Evolutionary conservation across 352 stramenopile genomes (phyloP).

Genomic region (Phytopythium vexans): DNA sequence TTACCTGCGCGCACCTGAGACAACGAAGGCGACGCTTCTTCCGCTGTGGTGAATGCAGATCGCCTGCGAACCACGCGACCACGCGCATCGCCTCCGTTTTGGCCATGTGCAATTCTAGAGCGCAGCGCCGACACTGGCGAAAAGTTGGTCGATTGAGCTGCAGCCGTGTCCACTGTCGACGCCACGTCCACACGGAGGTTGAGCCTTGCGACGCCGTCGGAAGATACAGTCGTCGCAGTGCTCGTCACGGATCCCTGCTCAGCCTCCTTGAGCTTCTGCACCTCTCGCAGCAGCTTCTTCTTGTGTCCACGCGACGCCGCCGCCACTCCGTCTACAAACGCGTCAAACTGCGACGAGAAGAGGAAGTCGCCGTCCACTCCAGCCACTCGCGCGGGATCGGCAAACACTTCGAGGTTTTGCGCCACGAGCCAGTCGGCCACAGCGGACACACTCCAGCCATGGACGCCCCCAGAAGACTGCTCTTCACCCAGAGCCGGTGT

Average conservation of each 20-base stretch:
- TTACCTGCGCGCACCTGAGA: constrained; percentile 2
- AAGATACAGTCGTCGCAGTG: background rate
- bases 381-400: constrained; percentile 30
- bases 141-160: constrained; percentile 13
- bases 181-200: constrained; percentile 56
- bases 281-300: constrained; percentile 76
- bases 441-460: constrained; percentile 30
- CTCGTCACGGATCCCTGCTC: background rate
- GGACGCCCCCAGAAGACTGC: background rate
- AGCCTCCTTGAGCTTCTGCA: constrained; percentile 61
- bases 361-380: constrained; percentile 44
- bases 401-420: constrained; percentile 63
- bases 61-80: constrained; percentile 21
- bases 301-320: constrained; percentile 63
- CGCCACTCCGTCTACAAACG: constrained; percentile 48
- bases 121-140: constrained; percentile 40
- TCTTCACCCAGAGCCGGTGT: background rate
- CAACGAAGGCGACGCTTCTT: background rate
- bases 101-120: constrained; percentile 27
- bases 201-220: constrained; percentile 28
- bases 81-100: constrained; percentile 18
- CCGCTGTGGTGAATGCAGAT: constrained; percentile 4
- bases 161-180: background rate
- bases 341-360: constrained; percentile 43
- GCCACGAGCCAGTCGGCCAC: constrained; percentile 58